Percentiles rank a stretch among this genome's conserved stretches.
Evolutionary conservation across 2,329 filamentous ascomycete species (phyloP).

Genomic region (Colletotrichum shisoi): DNA sequence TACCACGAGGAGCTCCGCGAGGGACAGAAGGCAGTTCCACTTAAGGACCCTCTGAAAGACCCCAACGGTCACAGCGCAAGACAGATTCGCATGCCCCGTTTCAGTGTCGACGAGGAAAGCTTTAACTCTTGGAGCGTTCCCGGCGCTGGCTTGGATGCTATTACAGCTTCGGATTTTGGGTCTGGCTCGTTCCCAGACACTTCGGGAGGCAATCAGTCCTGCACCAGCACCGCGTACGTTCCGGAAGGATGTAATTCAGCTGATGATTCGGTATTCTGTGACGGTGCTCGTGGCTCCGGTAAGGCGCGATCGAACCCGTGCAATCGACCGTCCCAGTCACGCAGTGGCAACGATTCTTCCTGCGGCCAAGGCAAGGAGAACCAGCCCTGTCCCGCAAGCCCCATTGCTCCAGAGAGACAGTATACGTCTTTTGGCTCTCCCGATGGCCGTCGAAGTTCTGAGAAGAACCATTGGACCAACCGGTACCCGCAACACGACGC

Average conservation of each 20-base stretch:
- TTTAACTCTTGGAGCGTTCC: constrained; percentile 34
- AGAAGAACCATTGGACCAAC: background rate
- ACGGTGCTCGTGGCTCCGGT: background rate
- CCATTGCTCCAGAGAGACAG: background rate
- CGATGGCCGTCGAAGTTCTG: background rate
- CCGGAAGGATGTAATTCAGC: background rate
- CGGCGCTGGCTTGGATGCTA: background rate
- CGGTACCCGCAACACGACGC: background rate
- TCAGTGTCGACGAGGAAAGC: constrained; percentile 28
- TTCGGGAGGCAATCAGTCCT: background rate
- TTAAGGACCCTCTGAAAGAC: constrained; percentile 27
- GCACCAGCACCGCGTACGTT: constrained; percentile 3
- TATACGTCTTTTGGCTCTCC: background rate
- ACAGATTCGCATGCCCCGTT: background rate
- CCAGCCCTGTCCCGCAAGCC: background rate
- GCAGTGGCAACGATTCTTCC: background rate
- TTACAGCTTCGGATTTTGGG: background rate
- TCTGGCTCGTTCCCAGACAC: background rate
- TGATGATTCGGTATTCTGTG: background rate
- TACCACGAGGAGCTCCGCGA: constrained; percentile 30
- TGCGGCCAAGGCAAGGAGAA: constrained; percentile 30
- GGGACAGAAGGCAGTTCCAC: constrained; percentile 33
- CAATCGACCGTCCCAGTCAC: constrained; percentile 12
- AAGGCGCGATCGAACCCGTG: background rate
- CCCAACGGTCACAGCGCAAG: constrained; percentile 28